A percentile compares a stretch with the other conserved stretches of the same genome.
Evolutionary conservation across 441 rosid genomes (phyloP).

Genomic region (Daphne laureola): DNA sequence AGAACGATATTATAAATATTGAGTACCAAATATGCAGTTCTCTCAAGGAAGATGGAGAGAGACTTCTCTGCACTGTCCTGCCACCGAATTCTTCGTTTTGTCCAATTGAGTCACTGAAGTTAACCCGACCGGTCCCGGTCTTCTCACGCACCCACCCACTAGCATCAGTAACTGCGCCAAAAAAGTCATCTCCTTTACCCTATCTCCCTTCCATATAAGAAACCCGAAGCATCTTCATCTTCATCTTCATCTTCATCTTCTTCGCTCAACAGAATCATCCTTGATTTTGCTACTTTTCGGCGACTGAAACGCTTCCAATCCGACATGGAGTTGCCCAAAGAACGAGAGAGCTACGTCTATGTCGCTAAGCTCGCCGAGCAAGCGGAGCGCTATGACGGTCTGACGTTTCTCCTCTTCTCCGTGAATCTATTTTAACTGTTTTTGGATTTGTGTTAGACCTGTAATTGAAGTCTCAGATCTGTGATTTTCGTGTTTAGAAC

Average conservation of each 20-base stretch:
- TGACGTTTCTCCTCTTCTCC: not conserved
- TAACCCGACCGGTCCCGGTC: conserved; percentile 2
- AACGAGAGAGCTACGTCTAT: conserved; percentile 56
- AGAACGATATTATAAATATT: no score
- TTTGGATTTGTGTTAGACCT: not conserved
- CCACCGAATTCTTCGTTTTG: conserved; percentile 7
- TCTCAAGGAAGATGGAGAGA: no score
- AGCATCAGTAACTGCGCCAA: not conserved
- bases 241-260: not conserved
- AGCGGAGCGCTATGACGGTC: conserved; percentile 54
- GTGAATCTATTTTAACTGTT: not conserved
- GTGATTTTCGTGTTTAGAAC: not conserved
- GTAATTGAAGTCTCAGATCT: conserved; percentile 1
- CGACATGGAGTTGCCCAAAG: conserved; percentile 37
- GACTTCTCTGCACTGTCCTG: conserved; percentile 10
- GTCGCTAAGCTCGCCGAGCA: conserved; percentile 55
- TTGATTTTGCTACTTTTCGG: not conserved
- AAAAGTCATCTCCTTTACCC: not conserved
- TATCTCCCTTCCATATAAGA: not conserved
- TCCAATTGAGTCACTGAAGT: not conserved
- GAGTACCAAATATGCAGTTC: no score
- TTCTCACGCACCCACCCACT: conserved; percentile 1
- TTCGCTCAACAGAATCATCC: not conserved
- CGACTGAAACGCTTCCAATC: conserved; percentile 5
- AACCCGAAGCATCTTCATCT: conserved; percentile 1